Conservation (phyloP, 2,329 filamentous ascomycete species). For the Leptographium lundbergii region DNA sequence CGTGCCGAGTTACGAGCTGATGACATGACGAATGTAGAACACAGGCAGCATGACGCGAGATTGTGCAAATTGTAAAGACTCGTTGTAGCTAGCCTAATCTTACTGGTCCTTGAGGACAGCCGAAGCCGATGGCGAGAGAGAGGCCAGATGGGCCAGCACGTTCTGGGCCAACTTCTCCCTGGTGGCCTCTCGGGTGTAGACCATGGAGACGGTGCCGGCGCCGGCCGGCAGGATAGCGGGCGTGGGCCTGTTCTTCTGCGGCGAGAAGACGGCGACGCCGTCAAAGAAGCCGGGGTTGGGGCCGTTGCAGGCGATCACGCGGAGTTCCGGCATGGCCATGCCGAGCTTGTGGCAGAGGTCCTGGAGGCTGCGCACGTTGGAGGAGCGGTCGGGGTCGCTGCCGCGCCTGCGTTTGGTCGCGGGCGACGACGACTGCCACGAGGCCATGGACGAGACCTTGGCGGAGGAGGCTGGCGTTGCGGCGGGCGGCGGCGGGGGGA, state of each 20-base stretch:
- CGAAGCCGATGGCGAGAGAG: too few species aligned
- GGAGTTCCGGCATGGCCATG: constrained; percentile 5
- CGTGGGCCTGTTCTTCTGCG: constrained; percentile 18
- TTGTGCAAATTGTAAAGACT: too few species aligned
- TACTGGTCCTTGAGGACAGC: too few species aligned
- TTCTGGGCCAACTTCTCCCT: constrained; percentile 26
- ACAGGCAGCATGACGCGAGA: not conserved
- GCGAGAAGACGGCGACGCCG: constrained; percentile 18
- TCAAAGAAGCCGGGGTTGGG: constrained; percentile 18
- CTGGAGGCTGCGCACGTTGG: constrained; percentile 15
- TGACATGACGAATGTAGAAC: not conserved
- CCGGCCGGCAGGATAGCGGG: constrained; percentile 15
- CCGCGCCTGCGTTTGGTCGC: not conserved
- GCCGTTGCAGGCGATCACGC: not conserved
- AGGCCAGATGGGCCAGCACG: constrained; percentile 25
- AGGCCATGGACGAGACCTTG: constrained; percentile 3
- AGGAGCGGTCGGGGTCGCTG: constrained; percentile 2
- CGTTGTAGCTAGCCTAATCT: too few species aligned
- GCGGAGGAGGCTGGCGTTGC: not conserved
- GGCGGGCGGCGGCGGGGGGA: too few species aligned
- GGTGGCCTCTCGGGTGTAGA: constrained; percentile 22
- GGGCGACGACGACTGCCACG: not conserved
- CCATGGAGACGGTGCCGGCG: constrained; percentile 21
- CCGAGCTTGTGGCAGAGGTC: constrained; percentile 5
- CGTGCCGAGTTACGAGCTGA: not conserved